Evolutionary conservation across 139 green algal genomes (phyloP).

Genomic region (Prasinococcaceae sp.): DNA sequence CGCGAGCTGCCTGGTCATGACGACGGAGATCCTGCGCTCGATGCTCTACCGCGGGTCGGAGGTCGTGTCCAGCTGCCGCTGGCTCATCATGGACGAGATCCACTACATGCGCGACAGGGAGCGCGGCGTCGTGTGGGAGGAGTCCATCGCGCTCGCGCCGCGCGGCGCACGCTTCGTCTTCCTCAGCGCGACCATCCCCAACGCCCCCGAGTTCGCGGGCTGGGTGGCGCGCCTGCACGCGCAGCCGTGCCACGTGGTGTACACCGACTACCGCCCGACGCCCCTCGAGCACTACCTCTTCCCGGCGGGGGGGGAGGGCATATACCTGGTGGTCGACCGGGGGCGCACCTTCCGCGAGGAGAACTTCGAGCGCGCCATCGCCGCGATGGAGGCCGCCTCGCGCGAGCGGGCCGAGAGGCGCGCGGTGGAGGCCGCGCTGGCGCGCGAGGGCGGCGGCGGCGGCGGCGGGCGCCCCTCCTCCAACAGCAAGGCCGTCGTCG

Average conservation of each 20-base stretch:
- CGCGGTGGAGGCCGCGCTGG: not conserved
- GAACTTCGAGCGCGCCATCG: conserved; percentile 49
- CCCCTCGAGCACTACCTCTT: conserved; percentile 66
- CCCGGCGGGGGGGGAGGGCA: conserved; percentile 37
- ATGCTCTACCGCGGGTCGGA: conserved; percentile 60
- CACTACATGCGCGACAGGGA: conserved; percentile 89
- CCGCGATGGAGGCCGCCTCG: conserved; percentile 20
- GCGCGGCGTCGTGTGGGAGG: conserved; percentile 97
- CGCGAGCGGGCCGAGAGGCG: conserved; percentile 7
- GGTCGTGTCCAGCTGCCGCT: conserved; percentile 84
- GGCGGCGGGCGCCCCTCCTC: not conserved
- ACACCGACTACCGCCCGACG: conserved; percentile 68
- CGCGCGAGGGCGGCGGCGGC: not conserved
- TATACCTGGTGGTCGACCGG: conserved; percentile 55
- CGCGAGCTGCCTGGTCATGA: conserved; percentile 91
- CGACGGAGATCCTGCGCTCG: conserved; percentile 88
- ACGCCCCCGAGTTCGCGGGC: conserved; percentile 60
- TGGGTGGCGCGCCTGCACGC: conserved; percentile 53
- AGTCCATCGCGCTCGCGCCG: conserved; percentile 72
- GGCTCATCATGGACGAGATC: conserved; percentile 96
- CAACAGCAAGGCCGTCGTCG: not conserved
- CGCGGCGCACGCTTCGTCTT: conserved; percentile 43
- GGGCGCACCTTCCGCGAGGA: conserved; percentile 43
- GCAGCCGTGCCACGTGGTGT: conserved; percentile 53
- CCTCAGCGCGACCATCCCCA: conserved; percentile 68